phyloP scores from a whole-genome alignment of 257 asterid species.

The Ilex aquifolium region DNA sequence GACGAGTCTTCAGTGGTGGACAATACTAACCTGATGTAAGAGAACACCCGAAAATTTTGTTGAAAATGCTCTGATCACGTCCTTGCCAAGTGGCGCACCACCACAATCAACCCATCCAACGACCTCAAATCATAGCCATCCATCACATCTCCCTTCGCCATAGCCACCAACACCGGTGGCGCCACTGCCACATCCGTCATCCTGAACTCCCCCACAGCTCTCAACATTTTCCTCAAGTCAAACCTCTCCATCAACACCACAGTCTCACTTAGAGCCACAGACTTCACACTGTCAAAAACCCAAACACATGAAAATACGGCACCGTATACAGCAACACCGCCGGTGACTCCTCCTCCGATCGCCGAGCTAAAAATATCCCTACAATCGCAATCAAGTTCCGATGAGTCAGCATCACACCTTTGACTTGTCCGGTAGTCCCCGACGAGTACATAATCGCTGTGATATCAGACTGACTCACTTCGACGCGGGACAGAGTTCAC shows the following conservation, averaged over 20 bases:
- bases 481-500: constrained; percentile 5
- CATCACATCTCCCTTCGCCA: no score
- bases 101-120: constrained; percentile 35
- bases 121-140: constrained; percentile 10
- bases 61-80: constrained; percentile 28
- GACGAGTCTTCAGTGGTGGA: neutral
- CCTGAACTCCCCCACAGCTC: no score
- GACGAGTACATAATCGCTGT: constrained; percentile 62
- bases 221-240: constrained; percentile 6
- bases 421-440: constrained; percentile 60
- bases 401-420: constrained; percentile 29
- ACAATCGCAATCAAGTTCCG: constrained; percentile 28
- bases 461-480: constrained; percentile 36
- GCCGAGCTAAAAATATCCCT: constrained; percentile 15
- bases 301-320: constrained; percentile 53
- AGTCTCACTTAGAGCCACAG: constrained; percentile 44
- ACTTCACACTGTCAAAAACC: constrained; percentile 32
- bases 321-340: constrained; percentile 28
- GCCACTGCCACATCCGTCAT: no score
- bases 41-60: constrained; percentile 24
- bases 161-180: no score
- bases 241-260: constrained; percentile 46
- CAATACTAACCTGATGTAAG: no score
- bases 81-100: constrained; percentile 47
- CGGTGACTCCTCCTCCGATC: constrained; percentile 18